These are phyloP conservation scores for Annulohypoxylon moriforme DNA, from an alignment of 495 filamentous ascomycete genomes.

Conservation along the genomic window DNA sequence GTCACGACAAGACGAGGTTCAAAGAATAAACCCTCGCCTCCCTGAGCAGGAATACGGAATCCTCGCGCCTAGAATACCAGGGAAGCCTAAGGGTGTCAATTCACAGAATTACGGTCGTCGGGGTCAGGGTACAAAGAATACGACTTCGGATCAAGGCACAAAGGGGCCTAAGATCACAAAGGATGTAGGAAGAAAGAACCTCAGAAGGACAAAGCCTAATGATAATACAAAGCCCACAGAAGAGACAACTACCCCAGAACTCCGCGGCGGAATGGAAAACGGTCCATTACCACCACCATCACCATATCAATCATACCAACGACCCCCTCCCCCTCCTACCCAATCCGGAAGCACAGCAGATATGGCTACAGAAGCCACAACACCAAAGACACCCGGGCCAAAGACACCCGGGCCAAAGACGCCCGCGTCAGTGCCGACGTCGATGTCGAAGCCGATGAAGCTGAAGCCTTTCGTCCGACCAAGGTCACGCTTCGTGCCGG, in stretches of 20 bases:
- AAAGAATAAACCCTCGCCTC: constrained; percentile 28
- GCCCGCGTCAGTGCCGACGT: not conserved
- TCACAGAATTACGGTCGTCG: not conserved
- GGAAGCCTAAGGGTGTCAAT: not conserved
- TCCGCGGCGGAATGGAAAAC: not conserved
- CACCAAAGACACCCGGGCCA: not conserved
- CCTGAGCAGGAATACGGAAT: constrained; percentile 36
- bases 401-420: not conserved
- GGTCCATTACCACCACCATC: not conserved
- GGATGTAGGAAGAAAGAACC: not conserved
- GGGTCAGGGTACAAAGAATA: constrained; percentile 17
- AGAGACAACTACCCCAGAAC: constrained; percentile 7
- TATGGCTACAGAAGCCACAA: not conserved
- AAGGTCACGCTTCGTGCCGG: constrained; percentile 31
- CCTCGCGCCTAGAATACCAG: constrained; percentile 36
- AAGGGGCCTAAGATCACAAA: constrained; percentile 8
- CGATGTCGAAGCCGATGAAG: not conserved
- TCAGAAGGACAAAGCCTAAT: constrained; percentile 11
- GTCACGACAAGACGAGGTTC: constrained; percentile 34
- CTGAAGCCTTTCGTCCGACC: constrained; percentile 24
- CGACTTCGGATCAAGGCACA: constrained; percentile 8
- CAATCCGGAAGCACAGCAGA: not conserved
- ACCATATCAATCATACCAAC: not conserved
- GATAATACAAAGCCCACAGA: constrained; percentile 6
- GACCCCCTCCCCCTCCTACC: not conserved